Evolutionary conservation across 2,329 filamentous ascomycete genomes (phyloP).

Genomic region (Scortechinia acanthostroma): DNA sequence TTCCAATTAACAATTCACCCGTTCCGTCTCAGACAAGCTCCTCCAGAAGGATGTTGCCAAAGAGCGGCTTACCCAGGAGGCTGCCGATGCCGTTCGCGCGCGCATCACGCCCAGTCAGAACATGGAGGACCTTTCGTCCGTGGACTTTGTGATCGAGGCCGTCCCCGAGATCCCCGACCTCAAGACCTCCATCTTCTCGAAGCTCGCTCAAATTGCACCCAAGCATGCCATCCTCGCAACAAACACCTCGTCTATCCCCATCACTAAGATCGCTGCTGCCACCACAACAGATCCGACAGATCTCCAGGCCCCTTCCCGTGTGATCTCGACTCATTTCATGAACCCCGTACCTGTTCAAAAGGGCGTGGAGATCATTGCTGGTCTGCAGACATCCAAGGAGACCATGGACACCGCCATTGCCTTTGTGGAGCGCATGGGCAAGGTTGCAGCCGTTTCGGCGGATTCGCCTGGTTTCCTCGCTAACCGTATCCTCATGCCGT

Average conservation of each 20-base stretch:
- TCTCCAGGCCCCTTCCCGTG: constrained; percentile 74
- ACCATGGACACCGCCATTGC: constrained; percentile 77
- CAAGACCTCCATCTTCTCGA: constrained; percentile 80
- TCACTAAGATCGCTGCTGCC: constrained; percentile 88
- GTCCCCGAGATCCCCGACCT: constrained; percentile 85
- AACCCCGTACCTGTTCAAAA: constrained; percentile 96
- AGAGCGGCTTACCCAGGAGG: constrained; percentile 73
- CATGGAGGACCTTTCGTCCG: constrained; percentile 71
- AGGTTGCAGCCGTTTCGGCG: constrained; percentile 78
- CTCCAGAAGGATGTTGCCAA: constrained; percentile 89
- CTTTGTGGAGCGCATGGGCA: constrained; percentile 88
- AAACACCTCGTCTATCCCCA: constrained; percentile 97
- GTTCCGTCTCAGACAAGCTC: constrained; percentile 71
- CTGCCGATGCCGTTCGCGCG: constrained; percentile 67
- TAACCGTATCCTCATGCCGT: constrained; percentile 96
- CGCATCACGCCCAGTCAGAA: constrained; percentile 65
- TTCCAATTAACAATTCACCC: too few species aligned
- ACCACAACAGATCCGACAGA: constrained; percentile 74
- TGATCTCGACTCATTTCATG: constrained; percentile 97
- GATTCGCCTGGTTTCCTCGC: constrained; percentile 92
- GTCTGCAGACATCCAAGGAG: constrained; percentile 77
- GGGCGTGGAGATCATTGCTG: constrained; percentile 94
- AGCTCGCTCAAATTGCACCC: constrained; percentile 74
- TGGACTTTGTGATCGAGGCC: constrained; percentile 96
- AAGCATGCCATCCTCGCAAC: constrained; percentile 86